Conservation (phyloP, 331 rosid genomes). For the Spiraea crenata region DNA sequence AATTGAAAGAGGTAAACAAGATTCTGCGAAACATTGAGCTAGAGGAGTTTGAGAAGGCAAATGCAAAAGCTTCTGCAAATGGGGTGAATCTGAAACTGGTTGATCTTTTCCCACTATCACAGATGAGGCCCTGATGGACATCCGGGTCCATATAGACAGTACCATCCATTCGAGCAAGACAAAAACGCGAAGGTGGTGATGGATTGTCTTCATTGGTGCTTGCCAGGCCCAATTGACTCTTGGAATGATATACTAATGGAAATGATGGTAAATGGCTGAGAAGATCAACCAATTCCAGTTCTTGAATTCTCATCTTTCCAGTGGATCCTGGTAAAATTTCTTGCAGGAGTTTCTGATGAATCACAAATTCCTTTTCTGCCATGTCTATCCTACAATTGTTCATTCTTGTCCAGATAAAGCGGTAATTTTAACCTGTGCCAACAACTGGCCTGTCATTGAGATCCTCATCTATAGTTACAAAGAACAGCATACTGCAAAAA, state of each 20-base stretch:
- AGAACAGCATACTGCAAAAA: constrained; percentile 11
- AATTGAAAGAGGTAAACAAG: constrained; percentile 44
- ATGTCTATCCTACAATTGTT: constrained; percentile 19
- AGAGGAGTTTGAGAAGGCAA: constrained; percentile 56
- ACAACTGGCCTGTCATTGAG: constrained; percentile 16
- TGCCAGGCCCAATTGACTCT: constrained; percentile 83
- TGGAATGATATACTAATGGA: constrained; percentile 87
- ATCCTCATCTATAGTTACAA: neutral
- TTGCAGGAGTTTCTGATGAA: constrained; percentile 22
- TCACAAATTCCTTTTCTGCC: constrained; percentile 23
- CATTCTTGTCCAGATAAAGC: neutral
- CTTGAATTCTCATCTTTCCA: neutral
- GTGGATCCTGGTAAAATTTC: constrained; percentile 11
- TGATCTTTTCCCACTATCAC: constrained; percentile 56
- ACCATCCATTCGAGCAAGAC: constrained; percentile 54
- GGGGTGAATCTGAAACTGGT: constrained; percentile 67
- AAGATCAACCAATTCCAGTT: constrained; percentile 4
- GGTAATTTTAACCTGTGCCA: constrained; percentile 8
- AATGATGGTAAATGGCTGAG: constrained; percentile 49
- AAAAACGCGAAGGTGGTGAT: constrained; percentile 50
- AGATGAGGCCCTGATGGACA: constrained; percentile 91
- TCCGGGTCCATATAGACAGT: constrained; percentile 78
- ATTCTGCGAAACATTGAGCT: constrained; percentile 56
- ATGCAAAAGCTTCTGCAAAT: constrained; percentile 38
- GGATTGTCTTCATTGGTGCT: constrained; percentile 92